Conservation (phyloP, 441 rosid species). For the Gossypium schwendimanii region DNA sequence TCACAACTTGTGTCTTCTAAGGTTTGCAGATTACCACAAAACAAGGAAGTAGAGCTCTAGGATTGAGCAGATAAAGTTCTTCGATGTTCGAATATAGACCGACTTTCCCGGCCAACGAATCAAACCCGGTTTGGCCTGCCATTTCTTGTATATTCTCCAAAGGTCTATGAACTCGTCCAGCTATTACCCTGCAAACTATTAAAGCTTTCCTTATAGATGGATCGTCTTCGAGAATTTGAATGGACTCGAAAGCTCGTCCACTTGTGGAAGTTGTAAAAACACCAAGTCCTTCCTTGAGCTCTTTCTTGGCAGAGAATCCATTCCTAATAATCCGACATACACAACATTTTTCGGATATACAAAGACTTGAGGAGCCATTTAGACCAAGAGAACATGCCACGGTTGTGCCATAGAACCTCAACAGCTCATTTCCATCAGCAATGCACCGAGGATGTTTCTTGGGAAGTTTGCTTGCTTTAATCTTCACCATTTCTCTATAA, state of each 20-base stretch:
- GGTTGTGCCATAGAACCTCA: constrained; percentile 80
- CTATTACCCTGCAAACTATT: constrained; percentile 89
- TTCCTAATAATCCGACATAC: constrained; percentile 69
- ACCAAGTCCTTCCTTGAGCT: constrained; percentile 69
- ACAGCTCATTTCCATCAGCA: constrained; percentile 89
- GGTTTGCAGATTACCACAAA: constrained; percentile 87
- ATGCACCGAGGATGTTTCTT: constrained; percentile 91
- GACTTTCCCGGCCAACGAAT: constrained; percentile 91
- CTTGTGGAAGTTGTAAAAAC: constrained; percentile 92
- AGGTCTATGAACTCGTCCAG: constrained; percentile 92
- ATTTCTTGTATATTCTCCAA: constrained; percentile 77
- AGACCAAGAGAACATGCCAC: constrained; percentile 76
- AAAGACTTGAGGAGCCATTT: constrained; percentile 69
- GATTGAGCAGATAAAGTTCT: constrained; percentile 88
- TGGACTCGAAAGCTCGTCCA: constrained; percentile 75
- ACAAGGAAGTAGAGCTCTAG: constrained; percentile 88
- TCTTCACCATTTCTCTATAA: constrained; percentile 75
- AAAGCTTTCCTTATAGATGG: constrained; percentile 61
- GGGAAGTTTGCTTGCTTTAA: constrained; percentile 79
- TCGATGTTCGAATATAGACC: constrained; percentile 85
- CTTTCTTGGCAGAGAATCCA: constrained; percentile 78
- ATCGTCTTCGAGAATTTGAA: constrained; percentile 36
- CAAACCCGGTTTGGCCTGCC: constrained; percentile 74
- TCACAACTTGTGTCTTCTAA: constrained; percentile 25
- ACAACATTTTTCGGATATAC: constrained; percentile 64